Percentiles rank a stretch among this genome's conserved stretches.
Conservation (phyloP, 2,329 filamentous ascomycete genomes). For the Metarhizium album region DNA sequence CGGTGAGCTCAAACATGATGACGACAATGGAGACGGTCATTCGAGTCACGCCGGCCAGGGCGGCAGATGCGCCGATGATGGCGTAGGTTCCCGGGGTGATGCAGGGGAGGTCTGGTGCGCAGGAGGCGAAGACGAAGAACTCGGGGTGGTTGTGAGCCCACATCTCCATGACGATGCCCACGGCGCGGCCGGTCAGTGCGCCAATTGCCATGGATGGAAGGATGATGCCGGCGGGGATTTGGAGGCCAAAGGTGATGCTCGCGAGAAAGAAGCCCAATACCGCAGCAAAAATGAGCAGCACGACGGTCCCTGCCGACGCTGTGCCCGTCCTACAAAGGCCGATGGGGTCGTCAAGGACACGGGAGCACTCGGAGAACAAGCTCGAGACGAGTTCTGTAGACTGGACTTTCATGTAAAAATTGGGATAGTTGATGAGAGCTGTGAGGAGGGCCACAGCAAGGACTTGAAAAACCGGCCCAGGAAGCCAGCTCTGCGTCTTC, state of each 20-base stretch:
- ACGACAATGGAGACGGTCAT: conserved; percentile 98
- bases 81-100: conserved; percentile 93
- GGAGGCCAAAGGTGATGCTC: conserved; percentile 81
- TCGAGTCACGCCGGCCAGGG: conserved; percentile 84
- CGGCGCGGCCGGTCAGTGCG: conserved; percentile 75
- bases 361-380: conserved; percentile 83
- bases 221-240: conserved; percentile 91
- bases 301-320: conserved; percentile 70
- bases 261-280: conserved; percentile 77
- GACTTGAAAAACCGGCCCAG: conserved; percentile 70
- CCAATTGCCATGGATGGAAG: conserved; percentile 94
- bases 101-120: conserved; percentile 77
- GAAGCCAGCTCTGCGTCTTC: conserved; percentile 52
- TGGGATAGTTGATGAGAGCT: conserved; percentile 86
- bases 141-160: conserved; percentile 69
- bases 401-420: conserved; percentile 92
- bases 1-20: conserved; percentile 98
- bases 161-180: conserved; percentile 83
- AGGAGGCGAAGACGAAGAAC: conserved; percentile 69
- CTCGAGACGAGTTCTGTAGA: conserved; percentile 83
- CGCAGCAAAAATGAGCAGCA: conserved; percentile 72
- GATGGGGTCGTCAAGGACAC: conserved; percentile 73
- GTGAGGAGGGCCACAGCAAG: conserved; percentile 69
- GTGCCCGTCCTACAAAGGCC: conserved; percentile 83
- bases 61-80: conserved; percentile 88